Conservation (phyloP, 108 stramenopile species). For the Skeletonema grethae region DNA sequence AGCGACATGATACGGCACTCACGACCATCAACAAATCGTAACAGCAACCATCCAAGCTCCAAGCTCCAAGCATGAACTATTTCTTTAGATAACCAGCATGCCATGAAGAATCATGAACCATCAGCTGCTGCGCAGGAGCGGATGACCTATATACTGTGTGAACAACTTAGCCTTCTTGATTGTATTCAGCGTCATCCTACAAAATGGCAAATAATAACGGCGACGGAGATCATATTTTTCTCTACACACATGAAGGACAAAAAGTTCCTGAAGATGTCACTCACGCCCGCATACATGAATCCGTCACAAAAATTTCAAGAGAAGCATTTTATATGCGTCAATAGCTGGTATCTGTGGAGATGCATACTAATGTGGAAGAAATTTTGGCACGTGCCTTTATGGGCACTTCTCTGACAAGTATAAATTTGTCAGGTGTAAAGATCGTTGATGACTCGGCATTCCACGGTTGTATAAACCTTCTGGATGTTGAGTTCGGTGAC, state of each 20-base stretch:
- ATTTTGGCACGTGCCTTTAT: background rate
- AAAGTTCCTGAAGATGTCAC: background rate
- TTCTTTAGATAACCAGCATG: too few species aligned
- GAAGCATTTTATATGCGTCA: background rate
- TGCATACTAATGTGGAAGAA: background rate
- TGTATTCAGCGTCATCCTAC: too few species aligned
- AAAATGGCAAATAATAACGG: background rate
- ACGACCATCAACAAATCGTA: too few species aligned
- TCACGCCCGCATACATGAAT: background rate
- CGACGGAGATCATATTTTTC: background rate
- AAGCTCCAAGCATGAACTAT: too few species aligned
- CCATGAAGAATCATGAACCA: too few species aligned
- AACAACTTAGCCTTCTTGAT: too few species aligned
- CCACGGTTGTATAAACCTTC: background rate
- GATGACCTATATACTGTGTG: too few species aligned
- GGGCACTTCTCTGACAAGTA: background rate
- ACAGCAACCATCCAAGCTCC: too few species aligned
- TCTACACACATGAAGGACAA: background rate
- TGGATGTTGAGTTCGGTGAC: background rate
- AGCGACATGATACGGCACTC: too few species aligned
- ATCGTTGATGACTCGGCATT: background rate
- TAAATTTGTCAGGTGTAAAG: background rate
- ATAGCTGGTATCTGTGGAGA: background rate
- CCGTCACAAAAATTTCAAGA: background rate
- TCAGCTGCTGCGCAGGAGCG: too few species aligned